A percentile compares a stretch with the other conserved stretches of the same genome.
Evolutionary conservation across 2,329 filamentous ascomycete species (phyloP).

Genomic region (Lecanicillium sp.): DNA sequence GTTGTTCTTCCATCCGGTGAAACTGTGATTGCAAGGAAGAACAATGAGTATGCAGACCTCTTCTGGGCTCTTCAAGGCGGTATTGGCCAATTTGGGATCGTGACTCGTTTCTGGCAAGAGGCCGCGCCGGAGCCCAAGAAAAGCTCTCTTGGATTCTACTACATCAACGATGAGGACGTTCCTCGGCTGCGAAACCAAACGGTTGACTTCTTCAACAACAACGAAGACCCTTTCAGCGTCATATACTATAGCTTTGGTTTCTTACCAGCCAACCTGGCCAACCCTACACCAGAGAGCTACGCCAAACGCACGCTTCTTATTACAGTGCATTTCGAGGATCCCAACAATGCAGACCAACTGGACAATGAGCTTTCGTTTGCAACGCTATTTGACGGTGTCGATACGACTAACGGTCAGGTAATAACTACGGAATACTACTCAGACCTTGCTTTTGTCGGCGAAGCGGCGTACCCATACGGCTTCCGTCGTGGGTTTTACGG

Average conservation of each 20-base stretch:
- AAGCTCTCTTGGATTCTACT: slow-evolving; percentile 8
- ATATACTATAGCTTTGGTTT: slow-evolving; percentile 7
- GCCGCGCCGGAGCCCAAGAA: slow-evolving; percentile 3
- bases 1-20: slow-evolving; percentile 37
- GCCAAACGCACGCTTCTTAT: slow-evolving; percentile 5
- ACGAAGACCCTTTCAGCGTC: slow-evolving; percentile 5
- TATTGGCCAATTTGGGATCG: slow-evolving; percentile 30
- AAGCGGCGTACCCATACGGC: slow-evolving; percentile 6
- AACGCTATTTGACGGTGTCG: neutral
- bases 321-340: slow-evolving; percentile 6
- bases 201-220: slow-evolving; percentile 4
- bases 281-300: slow-evolving; percentile 1
- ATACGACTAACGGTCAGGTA: neutral
- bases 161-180: slow-evolving; percentile 4
- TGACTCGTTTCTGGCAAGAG: slow-evolving; percentile 15
- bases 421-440: slow-evolving; percentile 1
- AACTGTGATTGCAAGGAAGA: slow-evolving; percentile 31
- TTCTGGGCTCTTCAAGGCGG: slow-evolving; percentile 17
- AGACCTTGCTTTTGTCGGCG: slow-evolving; percentile 4
- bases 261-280: neutral
- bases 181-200: neutral
- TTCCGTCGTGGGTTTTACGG: slow-evolving; percentile 7
- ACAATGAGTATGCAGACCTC: slow-evolving; percentile 21
- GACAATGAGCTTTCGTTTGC: slow-evolving; percentile 1
- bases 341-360: neutral